These are phyloP conservation scores for cucumber (Cucumis sativus) DNA, from an alignment of 306 rosid species.

Conservation along the genomic window DNA sequence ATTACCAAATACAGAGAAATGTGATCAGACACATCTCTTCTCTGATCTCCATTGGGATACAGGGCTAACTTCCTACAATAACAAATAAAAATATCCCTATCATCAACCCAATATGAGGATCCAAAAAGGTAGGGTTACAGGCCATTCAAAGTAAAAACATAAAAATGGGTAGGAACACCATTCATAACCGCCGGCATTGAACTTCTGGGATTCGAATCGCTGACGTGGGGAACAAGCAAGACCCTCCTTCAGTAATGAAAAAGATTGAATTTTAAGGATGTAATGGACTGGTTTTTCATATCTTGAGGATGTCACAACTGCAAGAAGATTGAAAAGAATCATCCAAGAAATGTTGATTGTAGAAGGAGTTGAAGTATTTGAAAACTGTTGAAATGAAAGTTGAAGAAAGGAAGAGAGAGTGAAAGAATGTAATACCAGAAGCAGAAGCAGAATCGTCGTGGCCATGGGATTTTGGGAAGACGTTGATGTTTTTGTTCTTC, in stretches of 20 bases:
- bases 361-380: not conserved
- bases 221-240: not conserved
- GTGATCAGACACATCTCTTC: not conserved
- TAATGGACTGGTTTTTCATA: not conserved
- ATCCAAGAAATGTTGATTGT: not conserved
- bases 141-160: no score
- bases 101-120: no score
- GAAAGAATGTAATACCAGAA: no score
- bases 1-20: not conserved
- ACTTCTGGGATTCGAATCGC: not conserved
- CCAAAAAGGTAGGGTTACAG: no score
- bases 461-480: no score
- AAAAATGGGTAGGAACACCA: not conserved
- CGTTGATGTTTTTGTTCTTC: no score
- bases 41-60: not conserved
- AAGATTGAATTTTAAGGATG: not conserved
- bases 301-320: not conserved
- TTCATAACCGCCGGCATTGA: not conserved
- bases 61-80: not conserved
- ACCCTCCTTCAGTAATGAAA: not conserved
- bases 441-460: no score
- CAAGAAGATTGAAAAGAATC: not conserved
- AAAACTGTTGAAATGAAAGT: no score
- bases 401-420: no score
- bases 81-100: not conserved